A percentile compares a stretch with the other conserved stretches of the same genome.
Conservation (phyloP, 2,329 filamentous ascomycete genomes). For the Alternaria triticimaculans region DNA sequence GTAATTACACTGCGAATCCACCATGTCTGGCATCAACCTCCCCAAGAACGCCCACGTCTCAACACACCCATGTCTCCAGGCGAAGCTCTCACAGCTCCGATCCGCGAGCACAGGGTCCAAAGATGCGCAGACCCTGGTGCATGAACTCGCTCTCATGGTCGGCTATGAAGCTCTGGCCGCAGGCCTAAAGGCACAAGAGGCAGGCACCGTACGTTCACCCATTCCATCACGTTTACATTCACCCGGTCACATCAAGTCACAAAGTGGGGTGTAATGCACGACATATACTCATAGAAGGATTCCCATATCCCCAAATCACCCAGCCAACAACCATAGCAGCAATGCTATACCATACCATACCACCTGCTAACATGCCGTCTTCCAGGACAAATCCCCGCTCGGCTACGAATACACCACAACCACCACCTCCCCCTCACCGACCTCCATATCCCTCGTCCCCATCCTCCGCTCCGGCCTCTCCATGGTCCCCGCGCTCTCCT, state of each 20-base stretch:
- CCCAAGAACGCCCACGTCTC: slow-evolving; percentile 75
- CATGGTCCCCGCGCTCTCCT: slow-evolving; percentile 88
- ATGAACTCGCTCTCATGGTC: slow-evolving; percentile 85
- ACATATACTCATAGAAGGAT: not conserved
- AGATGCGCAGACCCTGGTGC: slow-evolving; percentile 80
- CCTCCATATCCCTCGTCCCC: slow-evolving; percentile 80
- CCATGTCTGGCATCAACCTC: slow-evolving; percentile 46
- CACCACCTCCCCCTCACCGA: slow-evolving; percentile 67
- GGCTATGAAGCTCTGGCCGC: slow-evolving; percentile 79
- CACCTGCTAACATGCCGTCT: slow-evolving; percentile 2
- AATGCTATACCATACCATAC: not conserved
- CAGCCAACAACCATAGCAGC: not conserved
- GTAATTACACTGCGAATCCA: not conserved
- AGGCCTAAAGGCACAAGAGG: slow-evolving; percentile 63
- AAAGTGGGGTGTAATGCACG: not conserved
- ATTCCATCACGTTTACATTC: not conserved
- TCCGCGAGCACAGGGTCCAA: slow-evolving; percentile 72
- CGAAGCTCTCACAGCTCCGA: slow-evolving; percentile 89
- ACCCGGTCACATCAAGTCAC: not conserved
- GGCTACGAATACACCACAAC: slow-evolving; percentile 76
- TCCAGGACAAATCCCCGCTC: slow-evolving; percentile 77
- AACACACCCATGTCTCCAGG: slow-evolving; percentile 80
- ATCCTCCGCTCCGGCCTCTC: slow-evolving; percentile 90
- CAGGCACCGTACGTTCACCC: slow-evolving; percentile 66
- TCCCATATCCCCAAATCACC: not conserved